phyloP scores from a whole-genome alignment of 192 early-diverging fungal genomes.

The Backusella australiensis region DNA sequence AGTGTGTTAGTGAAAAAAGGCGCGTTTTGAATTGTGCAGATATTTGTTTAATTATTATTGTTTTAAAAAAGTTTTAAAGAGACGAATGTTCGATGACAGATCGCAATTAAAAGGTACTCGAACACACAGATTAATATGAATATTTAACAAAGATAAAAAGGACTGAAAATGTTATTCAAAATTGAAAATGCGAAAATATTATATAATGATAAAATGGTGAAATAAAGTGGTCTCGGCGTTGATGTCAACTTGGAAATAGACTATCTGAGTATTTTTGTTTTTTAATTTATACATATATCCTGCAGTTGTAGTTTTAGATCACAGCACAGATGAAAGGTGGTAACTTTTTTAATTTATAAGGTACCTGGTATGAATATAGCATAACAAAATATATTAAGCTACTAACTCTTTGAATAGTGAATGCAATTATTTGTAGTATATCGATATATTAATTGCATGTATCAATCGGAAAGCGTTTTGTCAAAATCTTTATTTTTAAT shows the following conservation, averaged over 20 bases:
- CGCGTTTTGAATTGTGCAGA: background rate
- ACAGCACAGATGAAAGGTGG: background rate
- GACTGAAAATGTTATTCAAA: background rate
- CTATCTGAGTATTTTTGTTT: background rate
- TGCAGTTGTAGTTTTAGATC: background rate
- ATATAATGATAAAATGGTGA: background rate
- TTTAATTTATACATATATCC: background rate
- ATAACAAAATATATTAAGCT: background rate
- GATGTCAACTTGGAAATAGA: background rate
- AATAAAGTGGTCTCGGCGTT: background rate
- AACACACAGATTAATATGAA: background rate
- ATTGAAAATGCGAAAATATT: background rate
- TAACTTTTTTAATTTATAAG: background rate
- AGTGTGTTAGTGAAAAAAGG: background rate
- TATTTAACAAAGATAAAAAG: background rate
- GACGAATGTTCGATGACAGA: background rate
- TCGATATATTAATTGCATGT: background rate
- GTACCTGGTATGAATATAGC: background rate
- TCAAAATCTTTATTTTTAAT: background rate
- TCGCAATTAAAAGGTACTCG: background rate
- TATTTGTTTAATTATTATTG: background rate
- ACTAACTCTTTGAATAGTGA: background rate
- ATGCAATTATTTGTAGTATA: background rate
- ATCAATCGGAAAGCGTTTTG: background rate
- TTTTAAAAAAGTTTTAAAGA: conserved; percentile 2